A percentile compares a stretch with the other conserved stretches of the same genome.
Conservation (phyloP, 257 asterid species). For the Asclepias syriaca region DNA sequence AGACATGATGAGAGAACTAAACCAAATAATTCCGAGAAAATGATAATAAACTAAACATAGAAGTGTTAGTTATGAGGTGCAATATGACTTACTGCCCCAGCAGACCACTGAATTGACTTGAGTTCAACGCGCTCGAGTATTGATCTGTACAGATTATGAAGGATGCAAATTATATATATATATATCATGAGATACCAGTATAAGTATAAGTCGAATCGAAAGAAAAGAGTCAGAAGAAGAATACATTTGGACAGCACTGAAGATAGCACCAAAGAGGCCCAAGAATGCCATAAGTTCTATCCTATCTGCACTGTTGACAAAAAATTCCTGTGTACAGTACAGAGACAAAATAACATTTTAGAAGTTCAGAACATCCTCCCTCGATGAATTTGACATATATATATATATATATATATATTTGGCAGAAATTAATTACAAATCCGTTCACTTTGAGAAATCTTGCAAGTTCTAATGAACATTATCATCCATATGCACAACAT, state of each 20-base stretch:
- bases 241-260: slow-evolving; percentile 91
- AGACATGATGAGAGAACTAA: background rate
- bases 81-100: slow-evolving; percentile 59
- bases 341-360: slow-evolving; percentile 5
- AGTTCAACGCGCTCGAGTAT: slow-evolving; percentile 83
- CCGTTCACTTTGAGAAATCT: background rate
- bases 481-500: background rate
- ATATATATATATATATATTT: no score
- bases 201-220: background rate
- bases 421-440: background rate
- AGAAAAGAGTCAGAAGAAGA: slow-evolving; percentile 19
- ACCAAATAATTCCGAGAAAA: background rate
- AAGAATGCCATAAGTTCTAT: slow-evolving; percentile 89
- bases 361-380: background rate
- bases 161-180: slow-evolving; percentile 15
- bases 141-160: slow-evolving; percentile 49
- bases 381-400: background rate
- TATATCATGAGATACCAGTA: background rate
- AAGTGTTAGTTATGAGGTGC: background rate
- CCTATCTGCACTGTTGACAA: slow-evolving; percentile 83
- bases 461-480: background rate
- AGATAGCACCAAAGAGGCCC: slow-evolving; percentile 86
- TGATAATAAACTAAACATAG: background rate
- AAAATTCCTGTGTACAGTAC: slow-evolving; percentile 58
- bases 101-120: slow-evolving; percentile 69